Base-by-base conservation (phyloP, 2,329 filamentous ascomycete species). In the Hymenoscyphus scutula region DNA sequence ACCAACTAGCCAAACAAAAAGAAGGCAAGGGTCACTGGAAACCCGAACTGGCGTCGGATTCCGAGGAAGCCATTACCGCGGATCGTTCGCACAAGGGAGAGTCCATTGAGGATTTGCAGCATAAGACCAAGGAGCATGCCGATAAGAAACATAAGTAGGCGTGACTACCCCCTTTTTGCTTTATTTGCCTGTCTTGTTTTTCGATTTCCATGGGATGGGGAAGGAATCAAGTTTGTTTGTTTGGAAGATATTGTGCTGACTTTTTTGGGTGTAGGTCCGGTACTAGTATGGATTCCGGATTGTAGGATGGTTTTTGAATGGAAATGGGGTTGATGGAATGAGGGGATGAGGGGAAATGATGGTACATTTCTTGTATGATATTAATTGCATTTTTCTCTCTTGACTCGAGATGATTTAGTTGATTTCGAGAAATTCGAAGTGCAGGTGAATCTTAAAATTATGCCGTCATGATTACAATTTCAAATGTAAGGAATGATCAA, bases 11-110 rank as follows among this genome's bases (percentile, higher is more conserved):
- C 67, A 92, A 93, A 80, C 83, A 91, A 64, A 85, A 88, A 75
- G 77, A 82, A 45, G 90, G 90, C 64, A 82, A 85, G 74, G 88
- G 82, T 59, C 82, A 91, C 73, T 95, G 91, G 91, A 89, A 90
- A 77, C 81, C 88, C 25, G 87, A 89, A 74, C 80, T 96, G 57
- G 90, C 91, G 2, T 90, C 87, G 57, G 86, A 91, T 76, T 90
- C 88, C 76, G 91, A 96, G 80, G 89, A 90, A 75, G 85, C 85
- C 69, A 81, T 95, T 48, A 59, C 60, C 38, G 70, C 70, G 25
- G 72, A 71, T 51, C 67, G 68, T 23, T 55, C 67, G 37, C 53
- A 53, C 7, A 53, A 65, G 19, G 57, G 57, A 17, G 63, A 60
- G 30, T 71, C 64, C 75, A 77, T 76, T 77, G 79, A 89, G 86